A percentile compares a stretch with the other conserved stretches of the same genome.
Evolutionary conservation across 495 filamentous ascomycete genomes (phyloP).

Genomic region (Aspergillus kassunensis): DNA sequence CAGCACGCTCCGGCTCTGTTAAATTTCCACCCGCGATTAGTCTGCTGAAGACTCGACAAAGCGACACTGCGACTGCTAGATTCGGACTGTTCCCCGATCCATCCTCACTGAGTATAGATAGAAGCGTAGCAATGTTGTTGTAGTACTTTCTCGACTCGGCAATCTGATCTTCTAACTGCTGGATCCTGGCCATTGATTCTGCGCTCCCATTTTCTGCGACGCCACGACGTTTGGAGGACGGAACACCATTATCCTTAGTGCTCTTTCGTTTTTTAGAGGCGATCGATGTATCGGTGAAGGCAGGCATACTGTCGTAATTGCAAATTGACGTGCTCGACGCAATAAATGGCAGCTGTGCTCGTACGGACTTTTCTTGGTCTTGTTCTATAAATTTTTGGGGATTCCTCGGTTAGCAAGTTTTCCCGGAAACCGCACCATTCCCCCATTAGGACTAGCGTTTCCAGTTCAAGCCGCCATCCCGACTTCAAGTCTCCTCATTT

Average conservation of each 20-base stretch:
- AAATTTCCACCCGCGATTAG: conserved; percentile 74
- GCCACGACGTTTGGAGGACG: conserved; percentile 46
- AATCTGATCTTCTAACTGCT: conserved; percentile 70
- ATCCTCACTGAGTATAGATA: conserved; percentile 54
- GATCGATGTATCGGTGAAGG: conserved; percentile 16
- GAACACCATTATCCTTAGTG: conserved; percentile 30
- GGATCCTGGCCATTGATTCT: conserved; percentile 54
- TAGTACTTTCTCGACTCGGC: conserved; percentile 82
- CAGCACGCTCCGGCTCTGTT: conserved; percentile 54
- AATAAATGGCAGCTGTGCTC: not conserved
- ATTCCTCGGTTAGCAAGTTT: conserved; percentile 35
- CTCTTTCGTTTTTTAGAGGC: conserved; percentile 44
- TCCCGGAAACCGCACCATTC: conserved; percentile 54
- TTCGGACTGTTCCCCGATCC: conserved; percentile 39
- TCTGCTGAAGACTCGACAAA: conserved; percentile 86
- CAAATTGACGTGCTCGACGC: not conserved
- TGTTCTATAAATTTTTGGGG: conserved; percentile 28
- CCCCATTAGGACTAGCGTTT: conserved; percentile 74
- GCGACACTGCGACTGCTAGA: conserved; percentile 65
- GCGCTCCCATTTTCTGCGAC: conserved; percentile 39
- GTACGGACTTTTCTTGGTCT: conserved; percentile 15
- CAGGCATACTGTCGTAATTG: conserved; percentile 30
- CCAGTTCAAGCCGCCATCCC: conserved; percentile 75
- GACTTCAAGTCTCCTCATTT: conserved; percentile 46
- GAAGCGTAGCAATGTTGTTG: conserved; percentile 81